Conservation (phyloP, 2,329 filamentous ascomycete species). For the Xylariaceae sp. region DNA sequence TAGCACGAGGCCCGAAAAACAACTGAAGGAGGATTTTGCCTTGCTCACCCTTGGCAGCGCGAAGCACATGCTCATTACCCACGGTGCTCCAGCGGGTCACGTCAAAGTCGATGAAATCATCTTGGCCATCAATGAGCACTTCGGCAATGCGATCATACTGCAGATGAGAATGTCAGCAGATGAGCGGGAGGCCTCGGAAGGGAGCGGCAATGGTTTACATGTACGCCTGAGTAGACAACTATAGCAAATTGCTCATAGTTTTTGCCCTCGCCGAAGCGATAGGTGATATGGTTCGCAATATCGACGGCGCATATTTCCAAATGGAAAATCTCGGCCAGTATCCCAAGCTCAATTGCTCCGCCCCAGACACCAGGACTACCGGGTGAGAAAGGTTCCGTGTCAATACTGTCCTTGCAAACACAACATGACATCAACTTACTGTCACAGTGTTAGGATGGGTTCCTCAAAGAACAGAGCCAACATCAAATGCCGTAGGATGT, state of each 20-base stretch:
- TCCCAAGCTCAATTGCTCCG: slow-evolving; percentile 83
- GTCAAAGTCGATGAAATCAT: slow-evolving; percentile 64
- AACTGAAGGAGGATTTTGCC: no score
- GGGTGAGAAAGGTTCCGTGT: no score
- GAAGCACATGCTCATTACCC: slow-evolving; percentile 62
- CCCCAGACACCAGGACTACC: slow-evolving; percentile 84
- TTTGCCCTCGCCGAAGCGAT: slow-evolving; percentile 17
- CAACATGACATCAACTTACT: no score
- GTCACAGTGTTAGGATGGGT: no score
- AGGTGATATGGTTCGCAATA: slow-evolving; percentile 14
- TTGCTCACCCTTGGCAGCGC: slow-evolving; percentile 60
- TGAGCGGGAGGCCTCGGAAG: neutral
- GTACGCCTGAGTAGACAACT: slow-evolving; percentile 18
- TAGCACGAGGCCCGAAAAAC: no score
- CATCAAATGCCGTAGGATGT: no score
- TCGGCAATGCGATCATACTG: slow-evolving; percentile 63
- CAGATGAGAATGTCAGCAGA: neutral
- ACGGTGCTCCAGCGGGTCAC: slow-evolving; percentile 53
- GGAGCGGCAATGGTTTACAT: slow-evolving; percentile 5
- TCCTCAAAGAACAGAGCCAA: no score
- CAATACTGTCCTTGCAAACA: no score
- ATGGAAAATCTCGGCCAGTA: slow-evolving; percentile 54
- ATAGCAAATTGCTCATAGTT: slow-evolving; percentile 16
- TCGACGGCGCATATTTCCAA: slow-evolving; percentile 19
- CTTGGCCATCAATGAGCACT: slow-evolving; percentile 56